Evolutionary conservation across 306 rosid species (phyloP), one percentile per base, ranked within the genome.

Genomic region (Ormosia semicastrata): DNA sequence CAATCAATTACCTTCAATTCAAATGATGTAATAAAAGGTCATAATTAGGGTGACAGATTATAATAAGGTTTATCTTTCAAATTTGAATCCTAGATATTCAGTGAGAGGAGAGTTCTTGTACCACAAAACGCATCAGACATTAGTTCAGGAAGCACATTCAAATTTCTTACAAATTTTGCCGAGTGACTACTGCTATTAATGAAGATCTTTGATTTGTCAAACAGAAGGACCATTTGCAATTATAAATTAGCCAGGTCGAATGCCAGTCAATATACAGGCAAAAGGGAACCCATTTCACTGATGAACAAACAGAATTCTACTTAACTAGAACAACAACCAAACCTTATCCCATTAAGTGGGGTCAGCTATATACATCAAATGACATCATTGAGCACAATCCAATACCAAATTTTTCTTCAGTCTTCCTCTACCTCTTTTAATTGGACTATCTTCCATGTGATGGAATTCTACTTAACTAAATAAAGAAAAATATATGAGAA

Each of bases 1-100:
- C 99, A 95, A 82, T 95, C 99, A 50, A 90, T 91, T 66, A 95
- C 99, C 99, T 95, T 89, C 86, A 90, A 76, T 73, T 79, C 57
- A 73, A 76, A 83, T 40, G 17, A 52, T 52, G 30, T 62, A 80
- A 64, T 18, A 80, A 65, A 15, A 69, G n/a, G 32, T 86, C 37
- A 73, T 12, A 37, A 75, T 63, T 11, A 32, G 44, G 60, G 66
- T 12, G 39, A 58, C 43, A 15, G 39, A 32, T 33, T 17, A 18
- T 8, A 40, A 59, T 17, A 43, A 41, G 17, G 49, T 33, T 5
- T 24, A 44, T 52, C 46, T 66, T 58, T 50, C 56, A 66, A 57
- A 18, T 53, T 77, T 8, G 15, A 71, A 62, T 43, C 8, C 70
- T 71, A 65, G 41, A 76, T 78, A 77, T 5, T 66, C 46, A 49